A percentile compares a stretch with the other conserved stretches of the same genome.
phyloP scores from a whole-genome alignment of 2,329 filamentous ascomycete species.

The Hirsutella rhossiliensis region DNA sequence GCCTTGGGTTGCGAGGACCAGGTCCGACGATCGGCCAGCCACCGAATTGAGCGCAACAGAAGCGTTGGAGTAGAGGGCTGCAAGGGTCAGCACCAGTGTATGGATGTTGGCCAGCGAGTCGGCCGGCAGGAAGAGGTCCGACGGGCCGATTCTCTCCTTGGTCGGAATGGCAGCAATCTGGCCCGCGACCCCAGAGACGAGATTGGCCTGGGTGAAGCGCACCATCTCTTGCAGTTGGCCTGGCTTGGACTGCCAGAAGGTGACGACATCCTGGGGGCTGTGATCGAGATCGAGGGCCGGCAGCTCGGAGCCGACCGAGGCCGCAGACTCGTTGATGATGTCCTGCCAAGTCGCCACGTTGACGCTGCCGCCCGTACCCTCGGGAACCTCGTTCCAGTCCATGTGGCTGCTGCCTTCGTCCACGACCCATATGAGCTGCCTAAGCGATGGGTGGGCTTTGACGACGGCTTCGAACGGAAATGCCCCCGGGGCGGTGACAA shows the following conservation, averaged over 20 bases:
- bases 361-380: slow-evolving; percentile 60
- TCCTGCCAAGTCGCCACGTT: slow-evolving; percentile 92
- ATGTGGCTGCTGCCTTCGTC: slow-evolving; percentile 84
- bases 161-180: slow-evolving; percentile 67
- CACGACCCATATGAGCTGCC: slow-evolving; percentile 81
- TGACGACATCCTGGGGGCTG: slow-evolving; percentile 43
- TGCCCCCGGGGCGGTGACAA: slow-evolving; percentile 78
- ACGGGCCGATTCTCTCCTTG: slow-evolving; percentile 57
- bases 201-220: slow-evolving; percentile 68
- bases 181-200: slow-evolving; percentile 77
- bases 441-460: slow-evolving; percentile 56
- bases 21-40: slow-evolving; percentile 58
- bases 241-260: slow-evolving; percentile 51
- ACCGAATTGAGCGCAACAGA: slow-evolving; percentile 85
- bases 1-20: slow-evolving; percentile 59
- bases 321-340: slow-evolving; percentile 59
- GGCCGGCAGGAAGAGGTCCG: slow-evolving; percentile 75
- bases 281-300: slow-evolving; percentile 47
- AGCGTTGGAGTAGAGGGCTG: slow-evolving; percentile 72
- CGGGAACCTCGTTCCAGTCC: slow-evolving; percentile 86
- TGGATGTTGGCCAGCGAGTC: slow-evolving; percentile 72
- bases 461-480: slow-evolving; percentile 67
- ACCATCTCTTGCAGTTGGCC: slow-evolving; percentile 55
- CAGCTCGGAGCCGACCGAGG: slow-evolving; percentile 46
- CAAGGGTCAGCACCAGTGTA: slow-evolving; percentile 66